phyloP scores from a whole-genome alignment of 257 asterid genomes.

The Solanum rostratum region DNA sequence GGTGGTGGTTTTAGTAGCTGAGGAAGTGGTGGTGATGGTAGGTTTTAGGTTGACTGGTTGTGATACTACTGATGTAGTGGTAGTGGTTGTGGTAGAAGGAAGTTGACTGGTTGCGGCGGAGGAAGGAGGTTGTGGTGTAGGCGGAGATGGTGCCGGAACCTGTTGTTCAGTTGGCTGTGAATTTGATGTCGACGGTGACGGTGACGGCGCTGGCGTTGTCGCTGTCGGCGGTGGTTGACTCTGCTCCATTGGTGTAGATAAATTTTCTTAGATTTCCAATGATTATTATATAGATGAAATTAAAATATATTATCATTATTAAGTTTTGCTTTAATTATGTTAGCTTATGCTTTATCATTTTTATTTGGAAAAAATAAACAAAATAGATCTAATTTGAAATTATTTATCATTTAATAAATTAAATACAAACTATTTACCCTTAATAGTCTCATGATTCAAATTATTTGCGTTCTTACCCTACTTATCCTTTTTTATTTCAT shows the following conservation, averaged over 20 bases:
- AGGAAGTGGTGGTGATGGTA: conserved; percentile 11
- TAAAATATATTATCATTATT: no score
- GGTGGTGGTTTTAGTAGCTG: conserved; percentile 4
- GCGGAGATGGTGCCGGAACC: conserved; percentile 5
- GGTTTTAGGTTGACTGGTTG: neutral
- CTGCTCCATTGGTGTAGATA: conserved; percentile 28
- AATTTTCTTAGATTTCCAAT: neutral
- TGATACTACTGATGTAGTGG: conserved; percentile 5
- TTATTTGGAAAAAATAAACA: no score
- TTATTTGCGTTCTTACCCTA: no score
- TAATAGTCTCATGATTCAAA: no score
- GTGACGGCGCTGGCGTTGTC: neutral
- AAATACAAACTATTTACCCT: no score
- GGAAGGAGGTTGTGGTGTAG: neutral
- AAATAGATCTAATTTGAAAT: no score
- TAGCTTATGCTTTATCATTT: no score
- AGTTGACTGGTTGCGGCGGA: neutral
- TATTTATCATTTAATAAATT: no score
- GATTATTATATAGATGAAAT: no score
- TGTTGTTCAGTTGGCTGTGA: conserved; percentile 35
- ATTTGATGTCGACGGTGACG: conserved; percentile 6
- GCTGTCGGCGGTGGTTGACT: conserved; percentile 4
- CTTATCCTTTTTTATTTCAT: no score
- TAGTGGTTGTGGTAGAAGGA: conserved; percentile 11
- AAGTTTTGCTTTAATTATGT: no score